A percentile compares a stretch with the other conserved stretches of the same genome.
These are phyloP conservation scores for Micromonas pusilla DNA, from an alignment of 139 green algal genomes.

Conservation along the genomic window DNA sequence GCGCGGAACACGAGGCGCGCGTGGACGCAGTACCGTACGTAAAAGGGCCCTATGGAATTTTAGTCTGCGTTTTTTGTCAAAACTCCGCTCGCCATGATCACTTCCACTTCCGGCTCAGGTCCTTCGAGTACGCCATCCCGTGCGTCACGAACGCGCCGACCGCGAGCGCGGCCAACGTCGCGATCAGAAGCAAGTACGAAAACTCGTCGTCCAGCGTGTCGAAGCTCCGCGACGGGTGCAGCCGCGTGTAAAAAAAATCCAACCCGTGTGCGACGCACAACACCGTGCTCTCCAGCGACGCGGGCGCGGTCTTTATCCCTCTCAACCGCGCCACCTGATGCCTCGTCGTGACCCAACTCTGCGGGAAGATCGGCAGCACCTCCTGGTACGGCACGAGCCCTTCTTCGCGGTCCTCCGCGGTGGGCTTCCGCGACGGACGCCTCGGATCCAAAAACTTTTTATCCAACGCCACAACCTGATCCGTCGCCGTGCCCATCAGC, in stretches of 20 bases:
- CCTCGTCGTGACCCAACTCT: constrained; percentile 33
- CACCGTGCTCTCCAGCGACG: constrained; percentile 71
- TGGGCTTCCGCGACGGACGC: constrained; percentile 61
- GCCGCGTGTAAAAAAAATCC: constrained; percentile 73
- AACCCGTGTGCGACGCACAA: constrained; percentile 60
- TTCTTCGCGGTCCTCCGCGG: constrained; percentile 68
- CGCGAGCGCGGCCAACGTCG: constrained; percentile 57
- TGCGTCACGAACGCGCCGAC: constrained; percentile 44
- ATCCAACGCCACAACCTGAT: constrained; percentile 86
- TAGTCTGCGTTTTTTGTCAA: not conserved
- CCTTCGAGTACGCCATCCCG: constrained; percentile 33
- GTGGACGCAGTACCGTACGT: no score
- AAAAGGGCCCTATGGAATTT: not conserved
- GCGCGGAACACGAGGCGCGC: no score
- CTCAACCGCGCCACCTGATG: constrained; percentile 34
- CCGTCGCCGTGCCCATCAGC: constrained; percentile 62
- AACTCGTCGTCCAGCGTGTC: constrained; percentile 89
- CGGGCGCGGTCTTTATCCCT: constrained; percentile 44
- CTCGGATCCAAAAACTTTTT: constrained; percentile 79
- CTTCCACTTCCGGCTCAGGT: constrained; percentile 61
- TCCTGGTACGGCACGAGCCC: constrained; percentile 73
- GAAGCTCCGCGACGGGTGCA: constrained; percentile 70
- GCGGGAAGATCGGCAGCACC: constrained; percentile 50
- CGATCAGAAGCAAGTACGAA: constrained; percentile 73
- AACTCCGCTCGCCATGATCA: constrained; percentile 30